Percentiles rank a stretch among this genome's conserved stretches.
phyloP scores from a whole-genome alignment of 805 yeast genomes.

The Saccharomyces jurei region DNA sequence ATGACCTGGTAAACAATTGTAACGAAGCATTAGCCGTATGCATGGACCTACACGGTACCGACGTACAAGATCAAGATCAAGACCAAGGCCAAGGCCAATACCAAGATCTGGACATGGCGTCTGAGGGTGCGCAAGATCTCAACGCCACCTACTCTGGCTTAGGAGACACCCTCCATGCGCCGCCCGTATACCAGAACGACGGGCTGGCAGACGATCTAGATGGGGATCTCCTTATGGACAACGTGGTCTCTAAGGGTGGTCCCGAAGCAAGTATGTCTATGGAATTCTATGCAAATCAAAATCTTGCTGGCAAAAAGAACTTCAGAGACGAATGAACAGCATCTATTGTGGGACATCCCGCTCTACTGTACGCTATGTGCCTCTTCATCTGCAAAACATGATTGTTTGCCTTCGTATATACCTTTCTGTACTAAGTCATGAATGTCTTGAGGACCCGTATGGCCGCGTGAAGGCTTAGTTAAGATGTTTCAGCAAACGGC shows the following conservation, averaged over 20 bases:
- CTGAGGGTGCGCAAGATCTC: neutral
- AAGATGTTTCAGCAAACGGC: neutral
- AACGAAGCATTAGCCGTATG: slow-evolving; percentile 33
- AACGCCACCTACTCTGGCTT: slow-evolving; percentile 12
- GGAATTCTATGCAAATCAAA: slow-evolving; percentile 13
- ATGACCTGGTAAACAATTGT: slow-evolving; percentile 32
- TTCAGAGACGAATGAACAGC: neutral
- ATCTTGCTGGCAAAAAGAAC: slow-evolving; percentile 8
- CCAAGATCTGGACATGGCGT: neutral
- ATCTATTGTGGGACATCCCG: neutral
- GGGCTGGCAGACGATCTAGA: slow-evolving; percentile 27
- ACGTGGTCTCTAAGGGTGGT: slow-evolving; percentile 5
- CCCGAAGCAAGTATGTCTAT: slow-evolving; percentile 23
- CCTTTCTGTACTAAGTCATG: neutral
- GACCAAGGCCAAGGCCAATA: slow-evolving; percentile 7
- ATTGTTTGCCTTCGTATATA: neutral
- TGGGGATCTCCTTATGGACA: slow-evolving; percentile 7
- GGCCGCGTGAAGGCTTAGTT: neutral
- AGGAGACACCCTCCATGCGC: slow-evolving; percentile 12
- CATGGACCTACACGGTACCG: slow-evolving; percentile 20
- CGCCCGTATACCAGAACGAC: slow-evolving; percentile 11
- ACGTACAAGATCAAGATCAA: slow-evolving; percentile 7
- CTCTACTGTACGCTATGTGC: neutral
- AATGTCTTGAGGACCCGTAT: neutral
- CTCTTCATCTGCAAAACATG: neutral